phyloP scores from a whole-genome alignment of 208 protist genomes.

The Trypanosoma lewisi region DNA sequence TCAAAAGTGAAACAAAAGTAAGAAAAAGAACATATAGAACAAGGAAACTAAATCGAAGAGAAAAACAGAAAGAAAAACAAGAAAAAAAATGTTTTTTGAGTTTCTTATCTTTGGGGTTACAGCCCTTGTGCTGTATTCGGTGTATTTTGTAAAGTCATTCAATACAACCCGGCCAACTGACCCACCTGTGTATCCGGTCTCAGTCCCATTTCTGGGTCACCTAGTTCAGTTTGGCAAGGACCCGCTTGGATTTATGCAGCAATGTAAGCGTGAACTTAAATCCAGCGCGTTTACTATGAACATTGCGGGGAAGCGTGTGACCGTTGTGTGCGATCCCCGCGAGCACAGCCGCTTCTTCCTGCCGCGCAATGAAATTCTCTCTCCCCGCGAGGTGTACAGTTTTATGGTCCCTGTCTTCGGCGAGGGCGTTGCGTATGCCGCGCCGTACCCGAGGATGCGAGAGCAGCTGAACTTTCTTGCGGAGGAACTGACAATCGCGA shows the following conservation, averaged over 20 bases:
- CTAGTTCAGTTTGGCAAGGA: slow-evolving; percentile 72
- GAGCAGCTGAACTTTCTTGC: slow-evolving; percentile 88
- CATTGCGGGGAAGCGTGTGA: slow-evolving; percentile 78
- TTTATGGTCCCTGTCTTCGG: slow-evolving; percentile 88
- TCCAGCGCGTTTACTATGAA: slow-evolving; percentile 80
- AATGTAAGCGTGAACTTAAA: slow-evolving; percentile 58
- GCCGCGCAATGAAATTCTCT: slow-evolving; percentile 81
- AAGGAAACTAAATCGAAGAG: slow-evolving; percentile 5
- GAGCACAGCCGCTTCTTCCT: slow-evolving; percentile 82
- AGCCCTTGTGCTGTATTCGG: slow-evolving; percentile 54
- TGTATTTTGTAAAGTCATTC: slow-evolving; percentile 82
- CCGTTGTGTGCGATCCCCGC: slow-evolving; percentile 68
- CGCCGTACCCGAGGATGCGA: slow-evolving; percentile 77
- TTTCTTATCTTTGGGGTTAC: slow-evolving; percentile 45
- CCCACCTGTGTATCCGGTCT: slow-evolving; percentile 60
- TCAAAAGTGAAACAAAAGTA: slow-evolving; percentile 11
- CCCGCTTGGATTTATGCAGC: slow-evolving; percentile 61
- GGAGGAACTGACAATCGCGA: slow-evolving; percentile 78
- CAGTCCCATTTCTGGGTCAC: slow-evolving; percentile 69
- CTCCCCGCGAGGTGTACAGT: slow-evolving; percentile 79
- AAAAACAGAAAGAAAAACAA: slow-evolving; percentile 14
- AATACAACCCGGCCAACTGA: slow-evolving; percentile 75
- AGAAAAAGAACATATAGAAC: slow-evolving; percentile 4
- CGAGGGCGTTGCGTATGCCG: slow-evolving; percentile 82
- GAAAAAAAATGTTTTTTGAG: slow-evolving; percentile 47